phyloP scores from a whole-genome alignment of 2,329 filamentous ascomycete species.

The Exophiala sideris region DNA sequence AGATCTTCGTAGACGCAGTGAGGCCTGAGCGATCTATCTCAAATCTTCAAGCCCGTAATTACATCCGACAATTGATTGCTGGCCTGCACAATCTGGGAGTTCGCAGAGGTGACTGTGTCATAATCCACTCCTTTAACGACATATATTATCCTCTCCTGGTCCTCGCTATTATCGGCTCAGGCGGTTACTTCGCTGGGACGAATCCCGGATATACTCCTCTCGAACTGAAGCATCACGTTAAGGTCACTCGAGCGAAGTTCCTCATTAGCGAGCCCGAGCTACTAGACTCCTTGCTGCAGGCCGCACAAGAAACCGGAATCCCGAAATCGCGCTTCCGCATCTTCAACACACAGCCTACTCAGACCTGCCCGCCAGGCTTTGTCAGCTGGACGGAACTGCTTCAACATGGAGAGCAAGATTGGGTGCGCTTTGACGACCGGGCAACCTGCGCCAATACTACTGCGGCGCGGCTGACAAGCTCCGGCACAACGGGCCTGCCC shows the following conservation, averaged over 20 bases:
- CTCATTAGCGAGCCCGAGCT: conserved; percentile 42
- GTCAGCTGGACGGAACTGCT: conserved; percentile 11
- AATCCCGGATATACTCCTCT: conserved; percentile 48
- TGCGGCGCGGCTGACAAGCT: conserved; percentile 51
- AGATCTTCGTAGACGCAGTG: conserved; percentile 49
- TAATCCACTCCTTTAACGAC: conserved; percentile 55
- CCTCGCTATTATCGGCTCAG: conserved; percentile 44
- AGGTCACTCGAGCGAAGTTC: conserved; percentile 42
- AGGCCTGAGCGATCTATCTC: conserved; percentile 34
- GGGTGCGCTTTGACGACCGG: conserved; percentile 43
- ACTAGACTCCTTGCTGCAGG: conserved; percentile 6
- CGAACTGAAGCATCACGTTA: conserved; percentile 49
- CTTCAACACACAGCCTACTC: conserved; percentile 9
- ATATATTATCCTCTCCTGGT: conserved; percentile 39
- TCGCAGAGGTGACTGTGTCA: conserved; percentile 51
- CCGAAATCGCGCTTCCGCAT: conserved; percentile 3
- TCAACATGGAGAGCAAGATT: conserved; percentile 36
- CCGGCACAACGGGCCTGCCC: conserved; percentile 59
- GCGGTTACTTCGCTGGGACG: conserved; percentile 49
- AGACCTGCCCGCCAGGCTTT: background rate
- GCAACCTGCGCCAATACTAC: conserved; percentile 39
- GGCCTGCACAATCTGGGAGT: conserved; percentile 38
- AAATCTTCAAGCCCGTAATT: conserved; percentile 12
- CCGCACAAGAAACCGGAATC: conserved; percentile 5
- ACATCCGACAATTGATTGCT: conserved; percentile 50